Evolutionary conservation across 1,139 yeast genomes (phyloP), one percentile per base, ranked within the genome.

Genomic region (Martiniozyma asiatica): DNA sequence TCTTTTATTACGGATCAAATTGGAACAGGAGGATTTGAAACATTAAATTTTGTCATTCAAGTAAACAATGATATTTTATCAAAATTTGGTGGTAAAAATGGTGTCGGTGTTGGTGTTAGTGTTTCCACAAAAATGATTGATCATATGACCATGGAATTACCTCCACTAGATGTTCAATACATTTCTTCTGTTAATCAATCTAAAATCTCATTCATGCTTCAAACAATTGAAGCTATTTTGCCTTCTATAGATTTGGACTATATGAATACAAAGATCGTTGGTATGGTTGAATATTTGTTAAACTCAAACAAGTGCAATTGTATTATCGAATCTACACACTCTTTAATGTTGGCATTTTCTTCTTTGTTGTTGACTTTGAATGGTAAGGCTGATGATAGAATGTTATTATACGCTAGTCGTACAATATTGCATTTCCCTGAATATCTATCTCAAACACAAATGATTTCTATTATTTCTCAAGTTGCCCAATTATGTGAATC

Each of bases 1-100:
- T 66, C 74, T 37, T 75, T 68, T 42, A 59, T 77, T 6, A 50
- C 76, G 10, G 61, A 68, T 23, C 59, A 70, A 13, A 63, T 78
- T 12, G 89, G 92, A 0, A 65, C 68, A 24, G 78, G 81, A 1
- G 84, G 84, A 1, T 78, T 79, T 47, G 79, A 75, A 31, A 63
- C 71, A 14, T 78, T 72, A 48, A 75, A 74, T 42, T 77, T 73
- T 48, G 72, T 75, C n/a, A 68, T 70, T 41, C 59, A 65, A 28
- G 53, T 73, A 4, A 51, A 71, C 12, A 37, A 70, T 6, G 81
- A 74, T 57, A 43, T 63, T 32, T 26, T 67, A 43, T 33, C 60
- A 38, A 48, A n/a, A n/a, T n/a, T n/a, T n/a, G n/a, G n/a, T n/a
- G n/a, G n/a, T n/a, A n/a, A n/a, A n/a, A n/a, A n/a, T n/a, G n/a